These are phyloP conservation scores for Aspergillus ruber DNA, from an alignment of 2,329 filamentous ascomycete genomes.

Conservation along the genomic window DNA sequence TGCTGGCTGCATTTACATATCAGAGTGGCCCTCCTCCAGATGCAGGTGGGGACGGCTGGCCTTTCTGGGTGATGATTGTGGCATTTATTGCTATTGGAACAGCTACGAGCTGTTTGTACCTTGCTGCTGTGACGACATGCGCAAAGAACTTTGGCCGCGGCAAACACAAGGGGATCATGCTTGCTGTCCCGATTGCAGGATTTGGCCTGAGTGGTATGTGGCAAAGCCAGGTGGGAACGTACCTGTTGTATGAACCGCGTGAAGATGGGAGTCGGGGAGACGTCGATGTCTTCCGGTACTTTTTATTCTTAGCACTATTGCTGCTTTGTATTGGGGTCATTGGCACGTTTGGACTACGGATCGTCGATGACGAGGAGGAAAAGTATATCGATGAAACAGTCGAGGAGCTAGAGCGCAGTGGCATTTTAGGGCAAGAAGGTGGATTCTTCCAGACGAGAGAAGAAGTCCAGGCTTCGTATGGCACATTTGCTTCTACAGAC, in stretches of 20 bases:
- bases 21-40: slow-evolving; percentile 50
- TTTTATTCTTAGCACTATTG: slow-evolving; percentile 73
- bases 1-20: slow-evolving; percentile 76
- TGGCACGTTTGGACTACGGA: slow-evolving; percentile 65
- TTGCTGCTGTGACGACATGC: slow-evolving; percentile 85
- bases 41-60: slow-evolving; percentile 53
- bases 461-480: slow-evolving; percentile 39
- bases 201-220: slow-evolving; percentile 95
- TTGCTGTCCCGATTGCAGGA: slow-evolving; percentile 83
- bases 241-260: slow-evolving; percentile 65
- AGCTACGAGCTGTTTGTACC: slow-evolving; percentile 82
- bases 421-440: slow-evolving; percentile 60
- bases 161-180: slow-evolving; percentile 77
- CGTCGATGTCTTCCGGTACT: slow-evolving; percentile 75
- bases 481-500: slow-evolving; percentile 37
- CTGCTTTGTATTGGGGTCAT: slow-evolving; percentile 64
- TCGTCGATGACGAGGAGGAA: slow-evolving; percentile 69
- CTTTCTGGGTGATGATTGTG: slow-evolving; percentile 75
- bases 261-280: slow-evolving; percentile 56
- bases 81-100: slow-evolving; percentile 78
- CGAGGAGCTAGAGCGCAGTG: slow-evolving; percentile 84
- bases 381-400: slow-evolving; percentile 85
- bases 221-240: slow-evolving; percentile 80
- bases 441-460: slow-evolving; percentile 59
- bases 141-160: slow-evolving; percentile 96